Evolutionary conservation across 2,329 filamentous ascomycete genomes (phyloP).

Genomic region (Anthostomella pinea): DNA sequence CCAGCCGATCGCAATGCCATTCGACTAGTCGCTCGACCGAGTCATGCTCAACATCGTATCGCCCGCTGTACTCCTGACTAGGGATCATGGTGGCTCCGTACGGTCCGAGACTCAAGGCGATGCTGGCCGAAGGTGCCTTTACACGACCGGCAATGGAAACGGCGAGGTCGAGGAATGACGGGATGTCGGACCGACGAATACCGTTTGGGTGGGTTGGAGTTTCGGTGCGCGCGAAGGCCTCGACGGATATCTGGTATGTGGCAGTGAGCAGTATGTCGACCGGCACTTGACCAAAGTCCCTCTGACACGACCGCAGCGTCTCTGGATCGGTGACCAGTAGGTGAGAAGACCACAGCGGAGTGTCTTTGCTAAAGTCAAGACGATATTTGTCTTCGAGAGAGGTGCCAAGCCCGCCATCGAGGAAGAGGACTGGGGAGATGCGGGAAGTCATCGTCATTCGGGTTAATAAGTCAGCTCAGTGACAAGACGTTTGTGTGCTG

Average conservation of each 20-base stretch:
- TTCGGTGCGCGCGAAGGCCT: constrained; percentile 53
- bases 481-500: no score
- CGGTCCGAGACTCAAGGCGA: constrained; percentile 62
- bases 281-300: constrained; percentile 53
- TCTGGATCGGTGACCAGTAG: constrained; percentile 54
- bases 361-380: constrained; percentile 47
- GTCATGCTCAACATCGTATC: constrained; percentile 51
- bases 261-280: constrained; percentile 64
- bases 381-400: constrained; percentile 58
- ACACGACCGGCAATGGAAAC: constrained; percentile 41
- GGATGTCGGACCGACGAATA: constrained; percentile 38
- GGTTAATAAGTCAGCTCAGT: no score
- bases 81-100: constrained; percentile 67
- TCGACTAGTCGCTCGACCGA: constrained; percentile 41
- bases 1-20: constrained; percentile 58
- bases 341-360: constrained; percentile 66
- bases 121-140: constrained; percentile 26
- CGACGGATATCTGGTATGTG: constrained; percentile 62
- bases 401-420: constrained; percentile 68
- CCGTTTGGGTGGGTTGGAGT: constrained; percentile 42
- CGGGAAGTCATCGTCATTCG: no score
- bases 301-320: constrained; percentile 54
- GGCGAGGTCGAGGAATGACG: constrained; percentile 41
- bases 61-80: constrained; percentile 62
- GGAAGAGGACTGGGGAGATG: constrained; percentile 44